These are phyloP conservation scores for Saxophila tyrrhenica DNA, from an alignment of 495 filamentous ascomycete species.

Conservation along the genomic window DNA sequence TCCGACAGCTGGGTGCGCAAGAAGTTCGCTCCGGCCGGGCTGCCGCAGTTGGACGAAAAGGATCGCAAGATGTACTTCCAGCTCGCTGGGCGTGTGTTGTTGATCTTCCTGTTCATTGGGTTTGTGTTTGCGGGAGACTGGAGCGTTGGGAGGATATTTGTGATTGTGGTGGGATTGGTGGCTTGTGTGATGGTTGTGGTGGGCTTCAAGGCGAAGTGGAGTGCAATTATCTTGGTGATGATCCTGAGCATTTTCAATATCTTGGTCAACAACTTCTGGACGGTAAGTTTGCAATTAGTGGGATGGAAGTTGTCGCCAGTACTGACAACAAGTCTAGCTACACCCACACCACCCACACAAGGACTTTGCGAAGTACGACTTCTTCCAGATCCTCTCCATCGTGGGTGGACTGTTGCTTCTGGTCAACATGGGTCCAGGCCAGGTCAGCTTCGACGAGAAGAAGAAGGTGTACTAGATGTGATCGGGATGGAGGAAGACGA, in stretches of 20 bases:
- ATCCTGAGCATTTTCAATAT: conserved; percentile 94
- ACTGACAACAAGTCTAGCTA: conserved; percentile 45
- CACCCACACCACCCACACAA: conserved; percentile 97
- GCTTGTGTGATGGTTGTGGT: conserved; percentile 98
- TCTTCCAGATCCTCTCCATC: conserved; percentile 99
- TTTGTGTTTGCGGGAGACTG: conserved; percentile 94
- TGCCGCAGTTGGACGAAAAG: conserved; percentile 93
- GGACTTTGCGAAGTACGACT: conserved; percentile 99
- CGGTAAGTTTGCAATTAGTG: conserved; percentile 58
- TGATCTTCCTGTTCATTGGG: conserved; percentile 93
- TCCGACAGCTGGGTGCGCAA: conserved; percentile 97
- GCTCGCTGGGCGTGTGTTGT: conserved; percentile 85
- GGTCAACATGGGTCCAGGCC: conserved; percentile 95
- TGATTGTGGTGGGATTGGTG: conserved; percentile 70
- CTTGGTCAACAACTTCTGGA: conserved; percentile 99
- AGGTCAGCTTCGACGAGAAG: conserved; percentile 98
- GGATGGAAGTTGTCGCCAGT: background rate
- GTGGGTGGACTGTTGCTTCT: conserved; percentile 93
- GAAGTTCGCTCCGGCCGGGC: conserved; percentile 87
- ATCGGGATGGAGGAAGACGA: background rate
- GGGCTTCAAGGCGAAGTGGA: conserved; percentile 99
- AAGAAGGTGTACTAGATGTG: conserved; percentile 89
- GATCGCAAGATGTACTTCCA: conserved; percentile 99
- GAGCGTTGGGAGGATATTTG: conserved; percentile 72
- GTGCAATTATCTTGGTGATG: conserved; percentile 83